Evolutionary conservation across 2,329 filamentous ascomycete species (phyloP).

Genomic region (Knufia petricola): DNA sequence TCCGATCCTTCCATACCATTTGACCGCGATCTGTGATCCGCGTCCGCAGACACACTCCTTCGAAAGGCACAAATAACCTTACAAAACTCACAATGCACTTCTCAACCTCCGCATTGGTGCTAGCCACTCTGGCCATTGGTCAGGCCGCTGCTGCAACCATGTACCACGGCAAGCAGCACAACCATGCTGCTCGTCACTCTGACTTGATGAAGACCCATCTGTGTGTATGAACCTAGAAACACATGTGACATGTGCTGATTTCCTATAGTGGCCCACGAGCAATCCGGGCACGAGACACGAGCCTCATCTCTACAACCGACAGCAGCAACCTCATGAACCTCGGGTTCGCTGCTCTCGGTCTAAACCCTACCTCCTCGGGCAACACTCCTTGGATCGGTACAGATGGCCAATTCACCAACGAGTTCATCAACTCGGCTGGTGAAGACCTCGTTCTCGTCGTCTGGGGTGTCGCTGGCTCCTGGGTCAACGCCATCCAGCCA

Average conservation of each 20-base stretch:
- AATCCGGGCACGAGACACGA: slow-evolving; percentile 16
- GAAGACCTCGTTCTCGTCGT: slow-evolving; percentile 21
- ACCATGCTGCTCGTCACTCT: neutral
- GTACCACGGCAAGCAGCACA: slow-evolving; percentile 1
- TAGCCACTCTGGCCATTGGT: slow-evolving; percentile 21
- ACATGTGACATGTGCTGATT: neutral
- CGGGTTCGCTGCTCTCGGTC: slow-evolving; percentile 15
- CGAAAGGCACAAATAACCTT: slow-evolving; percentile 8
- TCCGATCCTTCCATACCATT: slow-evolving; percentile 2
- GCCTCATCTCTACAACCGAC: slow-evolving; percentile 14
- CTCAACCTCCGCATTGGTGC: slow-evolving; percentile 21
- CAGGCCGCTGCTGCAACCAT: slow-evolving; percentile 19
- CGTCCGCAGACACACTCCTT: slow-evolving; percentile 6
- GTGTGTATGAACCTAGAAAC: neutral
- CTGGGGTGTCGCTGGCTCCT: slow-evolving; percentile 22
- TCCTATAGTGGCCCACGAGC: neutral
- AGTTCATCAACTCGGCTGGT: slow-evolving; percentile 19
- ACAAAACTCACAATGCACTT: slow-evolving; percentile 18
- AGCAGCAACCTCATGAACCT: slow-evolving; percentile 14
- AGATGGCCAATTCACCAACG: slow-evolving; percentile 20
- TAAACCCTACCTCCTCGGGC: slow-evolving; percentile 16
- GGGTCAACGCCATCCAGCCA: slow-evolving; percentile 21
- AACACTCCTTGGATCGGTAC: slow-evolving; percentile 17
- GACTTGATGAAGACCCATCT: neutral
- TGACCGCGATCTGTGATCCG: slow-evolving; percentile 10